Conservation (phyloP, 768 basidiomycete genomes). For the Lactifluus piperatus region DNA sequence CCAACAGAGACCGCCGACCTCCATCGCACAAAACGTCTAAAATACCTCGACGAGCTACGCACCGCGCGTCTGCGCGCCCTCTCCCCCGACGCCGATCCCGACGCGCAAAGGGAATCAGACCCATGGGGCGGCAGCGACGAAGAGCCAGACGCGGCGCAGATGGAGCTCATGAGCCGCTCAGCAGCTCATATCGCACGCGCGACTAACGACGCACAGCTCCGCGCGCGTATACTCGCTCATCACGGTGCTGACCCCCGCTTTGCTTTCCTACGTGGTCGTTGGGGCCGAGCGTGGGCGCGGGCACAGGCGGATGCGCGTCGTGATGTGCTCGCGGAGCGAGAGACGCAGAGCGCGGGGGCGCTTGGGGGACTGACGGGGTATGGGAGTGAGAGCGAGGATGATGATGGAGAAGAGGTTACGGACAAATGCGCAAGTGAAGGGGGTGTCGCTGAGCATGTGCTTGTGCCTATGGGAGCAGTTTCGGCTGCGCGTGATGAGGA, state of each 20-base stretch:
- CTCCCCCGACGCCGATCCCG: constrained; percentile 27
- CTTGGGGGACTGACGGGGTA: constrained; percentile 54
- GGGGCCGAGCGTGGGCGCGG: constrained; percentile 54
- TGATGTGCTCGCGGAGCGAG: constrained; percentile 23
- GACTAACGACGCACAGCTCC: constrained; percentile 72
- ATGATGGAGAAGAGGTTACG: constrained; percentile 14
- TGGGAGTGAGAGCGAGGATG: constrained; percentile 28
- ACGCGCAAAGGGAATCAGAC: constrained; percentile 26
- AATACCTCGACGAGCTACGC: constrained; percentile 46
- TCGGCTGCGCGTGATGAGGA: background rate
- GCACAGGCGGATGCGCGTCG: constrained; percentile 40
- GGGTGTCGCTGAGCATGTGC: background rate
- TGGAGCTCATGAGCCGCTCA: constrained; percentile 65
- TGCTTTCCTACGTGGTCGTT: constrained; percentile 72
- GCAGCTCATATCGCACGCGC: constrained; percentile 59
- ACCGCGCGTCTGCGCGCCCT: constrained; percentile 62
- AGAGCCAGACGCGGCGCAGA: constrained; percentile 58
- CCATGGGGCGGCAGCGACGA: constrained; percentile 64
- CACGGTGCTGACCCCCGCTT: constrained; percentile 73
- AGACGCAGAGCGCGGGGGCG: constrained; percentile 22
- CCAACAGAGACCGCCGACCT: constrained; percentile 59
- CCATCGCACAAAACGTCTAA: constrained; percentile 56
- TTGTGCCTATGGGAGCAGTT: background rate
- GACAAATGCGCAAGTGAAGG: background rate
- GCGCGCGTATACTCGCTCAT: constrained; percentile 84